phyloP scores from a whole-genome alignment of 2,329 filamentous ascomycete species.

The Aureobasidium namibiae region DNA sequence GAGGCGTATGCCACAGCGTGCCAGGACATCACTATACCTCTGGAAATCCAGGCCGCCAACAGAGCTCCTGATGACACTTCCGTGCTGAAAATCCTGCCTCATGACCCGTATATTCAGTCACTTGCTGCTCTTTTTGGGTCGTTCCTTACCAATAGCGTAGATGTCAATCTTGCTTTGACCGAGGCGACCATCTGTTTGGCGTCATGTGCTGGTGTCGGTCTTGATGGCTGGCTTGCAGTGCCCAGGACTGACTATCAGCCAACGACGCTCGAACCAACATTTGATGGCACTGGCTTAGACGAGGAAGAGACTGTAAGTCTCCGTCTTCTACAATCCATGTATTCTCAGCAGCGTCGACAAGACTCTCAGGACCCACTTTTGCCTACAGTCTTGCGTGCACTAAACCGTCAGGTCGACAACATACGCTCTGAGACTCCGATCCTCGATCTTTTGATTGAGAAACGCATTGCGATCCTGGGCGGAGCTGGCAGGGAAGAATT shows the following conservation, averaged over 20 bases:
- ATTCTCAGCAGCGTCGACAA: constrained; percentile 30
- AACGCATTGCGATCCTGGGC: constrained; percentile 41
- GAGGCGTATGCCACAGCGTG: constrained; percentile 54
- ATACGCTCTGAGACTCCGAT: constrained; percentile 38
- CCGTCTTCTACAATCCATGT: constrained; percentile 23
- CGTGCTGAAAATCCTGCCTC: constrained; percentile 31
- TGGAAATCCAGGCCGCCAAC: constrained; percentile 23
- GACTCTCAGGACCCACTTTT: constrained; percentile 29
- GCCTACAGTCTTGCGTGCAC: constrained; percentile 32
- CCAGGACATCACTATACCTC: constrained; percentile 51
- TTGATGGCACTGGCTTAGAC: constrained; percentile 30
- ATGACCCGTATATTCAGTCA: constrained; percentile 48
- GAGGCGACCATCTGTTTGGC: constrained; percentile 75
- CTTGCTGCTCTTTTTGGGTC: constrained; percentile 56
- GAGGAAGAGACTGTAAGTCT: constrained; percentile 26
- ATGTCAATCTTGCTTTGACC: constrained; percentile 82
- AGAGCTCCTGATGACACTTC: neutral
- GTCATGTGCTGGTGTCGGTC: constrained; percentile 71
- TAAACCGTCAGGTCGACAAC: constrained; percentile 34
- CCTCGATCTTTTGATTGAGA: constrained; percentile 40
- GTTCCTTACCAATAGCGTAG: constrained; percentile 85
- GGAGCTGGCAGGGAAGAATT: constrained; percentile 14
- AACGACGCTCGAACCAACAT: constrained; percentile 20
- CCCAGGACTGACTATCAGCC: constrained; percentile 28
- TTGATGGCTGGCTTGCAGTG: constrained; percentile 85